Percentiles rank a stretch among this genome's conserved stretches.
Conservation (phyloP, 257 asterid genomes). For the Mitragyna speciosa region DNA sequence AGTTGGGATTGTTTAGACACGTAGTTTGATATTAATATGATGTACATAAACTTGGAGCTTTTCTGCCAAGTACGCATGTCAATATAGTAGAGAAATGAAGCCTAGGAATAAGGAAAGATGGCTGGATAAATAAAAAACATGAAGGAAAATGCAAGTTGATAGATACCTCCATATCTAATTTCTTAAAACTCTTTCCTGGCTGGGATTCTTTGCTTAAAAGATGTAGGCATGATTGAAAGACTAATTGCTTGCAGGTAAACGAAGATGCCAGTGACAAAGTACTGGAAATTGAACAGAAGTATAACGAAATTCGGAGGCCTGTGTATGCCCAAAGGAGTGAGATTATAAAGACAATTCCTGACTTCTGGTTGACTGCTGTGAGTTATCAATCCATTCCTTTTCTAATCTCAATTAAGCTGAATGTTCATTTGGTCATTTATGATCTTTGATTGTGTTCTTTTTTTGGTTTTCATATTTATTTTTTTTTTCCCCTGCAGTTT, state of each 20-base stretch:
- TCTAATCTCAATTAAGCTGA: slow-evolving; percentile 11
- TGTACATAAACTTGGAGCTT: not conserved
- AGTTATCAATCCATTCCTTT: slow-evolving; percentile 22
- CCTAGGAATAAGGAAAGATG: not conserved
- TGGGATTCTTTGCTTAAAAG: not conserved
- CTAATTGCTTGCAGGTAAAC: slow-evolving; percentile 38
- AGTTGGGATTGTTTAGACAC: not conserved
- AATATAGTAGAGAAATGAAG: not conserved
- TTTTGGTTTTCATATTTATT: not conserved
- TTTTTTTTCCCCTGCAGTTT: slow-evolving; percentile 41
- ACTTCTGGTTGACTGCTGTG: slow-evolving; percentile 61
- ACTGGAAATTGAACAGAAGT: slow-evolving; percentile 43
- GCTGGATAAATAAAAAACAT: not conserved
- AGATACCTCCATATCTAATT: not conserved
- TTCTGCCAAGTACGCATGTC: not conserved
- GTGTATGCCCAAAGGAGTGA: slow-evolving; percentile 43
- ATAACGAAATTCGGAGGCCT: slow-evolving; percentile 42
- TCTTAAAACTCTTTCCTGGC: not conserved
- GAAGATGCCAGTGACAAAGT: slow-evolving; percentile 44
- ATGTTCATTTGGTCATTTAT: not conserved
- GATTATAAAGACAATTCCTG: slow-evolving; percentile 45
- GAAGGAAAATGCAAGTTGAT: not conserved
- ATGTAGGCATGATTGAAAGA: slow-evolving; percentile 4
- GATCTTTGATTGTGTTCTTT: slow-evolving; percentile 1
- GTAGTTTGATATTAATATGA: not conserved